Conservation (phyloP, 2,329 filamentous ascomycete species). For the Fragosphaeria purpurea region DNA sequence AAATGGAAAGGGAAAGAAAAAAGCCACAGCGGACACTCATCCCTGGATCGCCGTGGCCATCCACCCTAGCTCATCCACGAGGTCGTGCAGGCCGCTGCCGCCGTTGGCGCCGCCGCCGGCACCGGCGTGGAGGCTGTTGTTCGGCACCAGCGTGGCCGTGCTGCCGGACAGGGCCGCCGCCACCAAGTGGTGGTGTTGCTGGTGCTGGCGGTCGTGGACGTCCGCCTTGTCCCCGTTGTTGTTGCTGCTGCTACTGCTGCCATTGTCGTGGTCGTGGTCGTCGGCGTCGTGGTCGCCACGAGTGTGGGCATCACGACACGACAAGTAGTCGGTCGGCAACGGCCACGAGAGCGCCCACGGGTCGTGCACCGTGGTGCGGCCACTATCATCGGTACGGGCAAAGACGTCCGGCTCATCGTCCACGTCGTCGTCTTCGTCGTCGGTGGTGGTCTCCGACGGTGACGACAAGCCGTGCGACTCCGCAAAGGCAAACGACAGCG, state of each 20-base stretch:
- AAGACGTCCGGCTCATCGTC: neutral
- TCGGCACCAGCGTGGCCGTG: conserved; percentile 21
- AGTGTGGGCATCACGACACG: too few relatives aligned
- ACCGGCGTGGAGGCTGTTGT: conserved; percentile 15
- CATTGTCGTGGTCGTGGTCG: neutral
- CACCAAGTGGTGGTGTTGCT: conserved; percentile 19
- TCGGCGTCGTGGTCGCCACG: too few relatives aligned
- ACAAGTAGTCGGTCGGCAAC: neutral
- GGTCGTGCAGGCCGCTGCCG: conserved; percentile 20
- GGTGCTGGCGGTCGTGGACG: neutral
- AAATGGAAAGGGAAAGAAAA: neutral
- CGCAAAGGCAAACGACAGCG: conserved; percentile 25
- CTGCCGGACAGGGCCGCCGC: conserved; percentile 13
- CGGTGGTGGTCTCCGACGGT: conserved; percentile 1
- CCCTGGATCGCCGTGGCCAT: conserved; percentile 37
- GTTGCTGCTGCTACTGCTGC: conserved; percentile 1
- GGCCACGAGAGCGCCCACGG: conserved; percentile 1
- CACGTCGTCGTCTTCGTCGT: conserved; percentile 1
- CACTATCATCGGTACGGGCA: too few relatives aligned
- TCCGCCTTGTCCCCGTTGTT: conserved; percentile 1
- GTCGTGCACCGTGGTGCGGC: neutral
- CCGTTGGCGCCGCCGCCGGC: conserved; percentile 16
- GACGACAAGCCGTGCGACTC: conserved; percentile 28
- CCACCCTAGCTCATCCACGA: conserved; percentile 39
- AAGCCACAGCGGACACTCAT: neutral